Evolutionary conservation across 768 basidiomycete genomes (phyloP), one percentile per base, ranked within the genome.

Genomic region (Termitomyces sp.): DNA sequence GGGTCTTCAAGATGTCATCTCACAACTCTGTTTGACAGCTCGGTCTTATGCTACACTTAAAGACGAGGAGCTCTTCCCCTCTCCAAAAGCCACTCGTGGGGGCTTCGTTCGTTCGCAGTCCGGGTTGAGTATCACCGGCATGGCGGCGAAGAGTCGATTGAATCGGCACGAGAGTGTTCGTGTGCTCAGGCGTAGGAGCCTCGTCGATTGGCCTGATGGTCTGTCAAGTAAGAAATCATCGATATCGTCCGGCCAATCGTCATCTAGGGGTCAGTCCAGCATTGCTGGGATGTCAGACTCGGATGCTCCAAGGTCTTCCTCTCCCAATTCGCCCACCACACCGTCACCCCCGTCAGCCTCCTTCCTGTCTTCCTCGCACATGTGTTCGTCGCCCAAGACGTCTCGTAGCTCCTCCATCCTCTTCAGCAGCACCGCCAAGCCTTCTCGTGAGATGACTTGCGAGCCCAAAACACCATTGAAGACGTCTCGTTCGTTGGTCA

Each of bases 1-100:
- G 41, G 85, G 84, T 11, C 73, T 98, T 16, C 77, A 81, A 43
- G 94, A 96, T 63, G 83, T 97, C 54, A 84, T 88, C 61, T 94
- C 92, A 11, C 84, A 87, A 56, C 75, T 76, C 22, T 88, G 89
- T 58, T 69, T 86, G 25, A 77, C 81, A 2, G 88, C 86, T 15
- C 81, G 94, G 40, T 80, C 78, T 44, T 78, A 86, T 50, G 86
- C 86, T 7, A 79, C 75, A 51, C 75, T 77, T 38, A 82, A 79
- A 53, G 85, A 86, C 51, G 81, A 84, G 62, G 81, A 83, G 55
- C 72, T 89, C 49, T 86, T 87, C 68, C 79, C 81, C 62, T 73
- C 75, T 18, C 77, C 79, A 36, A 78, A 71, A 60, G 69, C 72
- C 53, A 67, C 73, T 42, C 70, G 73, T 36, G 69, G 73, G 6